Percentiles rank a stretch among this genome's conserved stretches.
These are phyloP conservation scores for Trametes cubensis DNA, from an alignment of 768 basidiomycete species.

Conservation along the genomic window DNA sequence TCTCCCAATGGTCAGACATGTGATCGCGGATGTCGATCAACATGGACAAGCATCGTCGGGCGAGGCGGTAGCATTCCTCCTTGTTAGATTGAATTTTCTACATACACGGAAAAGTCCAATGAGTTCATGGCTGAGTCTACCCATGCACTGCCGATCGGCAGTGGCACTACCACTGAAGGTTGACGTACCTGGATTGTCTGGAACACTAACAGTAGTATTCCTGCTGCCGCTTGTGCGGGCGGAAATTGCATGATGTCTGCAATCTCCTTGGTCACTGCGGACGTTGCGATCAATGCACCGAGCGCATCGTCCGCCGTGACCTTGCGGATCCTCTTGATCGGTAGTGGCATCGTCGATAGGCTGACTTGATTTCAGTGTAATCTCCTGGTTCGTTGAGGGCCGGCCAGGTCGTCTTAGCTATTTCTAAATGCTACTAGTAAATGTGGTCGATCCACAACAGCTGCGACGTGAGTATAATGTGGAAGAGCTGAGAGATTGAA, in stretches of 20 bases:
- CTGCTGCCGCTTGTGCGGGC: constrained; percentile 45
- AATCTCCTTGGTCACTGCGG: constrained; percentile 36
- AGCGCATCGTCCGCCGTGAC: constrained; percentile 34
- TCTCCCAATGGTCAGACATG: constrained; percentile 49
- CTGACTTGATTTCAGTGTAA: too few relatives aligned
- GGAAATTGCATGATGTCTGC: constrained; percentile 43
- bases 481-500: too few relatives aligned
- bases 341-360: constrained; percentile 4
- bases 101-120: not conserved
- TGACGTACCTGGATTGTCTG: constrained; percentile 47
- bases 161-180: too few relatives aligned
- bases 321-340: constrained; percentile 23
- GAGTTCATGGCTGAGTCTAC: constrained; percentile 1
- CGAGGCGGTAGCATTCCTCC: constrained; percentile 42
- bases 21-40: constrained; percentile 47
- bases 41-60: constrained; percentile 45
- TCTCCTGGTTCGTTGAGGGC: too few relatives aligned
- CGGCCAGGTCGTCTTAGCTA: too few relatives aligned
- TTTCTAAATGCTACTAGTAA: too few relatives aligned
- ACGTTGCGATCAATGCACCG: constrained; percentile 35
- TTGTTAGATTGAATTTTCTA: constrained; percentile 42
- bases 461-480: too few relatives aligned
- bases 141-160: not conserved
- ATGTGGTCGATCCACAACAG: too few relatives aligned
- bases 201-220: constrained; percentile 46